These are phyloP conservation scores for Monilinia polystroma DNA, from an alignment of 2,329 filamentous ascomycete genomes.

Conservation along the genomic window DNA sequence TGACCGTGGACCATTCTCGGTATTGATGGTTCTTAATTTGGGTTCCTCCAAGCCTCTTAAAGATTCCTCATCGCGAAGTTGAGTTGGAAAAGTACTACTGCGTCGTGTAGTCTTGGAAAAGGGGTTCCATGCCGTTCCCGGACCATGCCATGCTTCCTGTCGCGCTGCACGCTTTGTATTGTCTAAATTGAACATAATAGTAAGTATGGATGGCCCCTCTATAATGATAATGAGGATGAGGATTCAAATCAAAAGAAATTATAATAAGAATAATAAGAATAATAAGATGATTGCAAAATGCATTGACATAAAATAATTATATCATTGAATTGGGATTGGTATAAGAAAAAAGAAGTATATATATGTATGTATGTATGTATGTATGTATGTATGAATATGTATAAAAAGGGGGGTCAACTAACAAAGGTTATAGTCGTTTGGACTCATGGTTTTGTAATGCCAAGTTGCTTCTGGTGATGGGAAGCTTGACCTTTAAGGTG, in stretches of 20 bases:
- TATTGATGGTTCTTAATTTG: conserved; percentile 27
- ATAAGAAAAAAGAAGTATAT: too few species aligned
- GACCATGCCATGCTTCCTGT: conserved; percentile 39
- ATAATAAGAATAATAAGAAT: background rate
- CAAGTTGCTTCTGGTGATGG: background rate
- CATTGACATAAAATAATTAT: background rate
- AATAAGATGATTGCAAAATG: background rate
- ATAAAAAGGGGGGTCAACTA: conserved; percentile 3
- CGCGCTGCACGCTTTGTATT: conserved; percentile 36
- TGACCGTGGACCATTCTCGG: conserved; percentile 30
- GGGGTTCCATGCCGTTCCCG: conserved; percentile 35
- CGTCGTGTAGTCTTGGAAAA: conserved; percentile 34
- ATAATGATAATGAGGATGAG: background rate
- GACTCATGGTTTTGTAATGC: conserved; percentile 6
- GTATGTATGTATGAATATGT: too few species aligned
- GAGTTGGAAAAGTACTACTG: conserved; percentile 23
- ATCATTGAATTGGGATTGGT: background rate
- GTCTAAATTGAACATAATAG: conserved; percentile 32
- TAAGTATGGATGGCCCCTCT: conserved; percentile 9
- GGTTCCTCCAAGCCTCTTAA: conserved; percentile 12
- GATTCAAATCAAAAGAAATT: background rate
- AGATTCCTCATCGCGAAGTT: conserved; percentile 23
- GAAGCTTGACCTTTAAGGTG: background rate
- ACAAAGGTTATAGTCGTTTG: conserved; percentile 15
- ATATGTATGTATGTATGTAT: too few species aligned